A percentile compares a stretch with the other conserved stretches of the same genome.
Conservation (phyloP, 1,284 basidiomycete species). For the Trametes hirsuta region DNA sequence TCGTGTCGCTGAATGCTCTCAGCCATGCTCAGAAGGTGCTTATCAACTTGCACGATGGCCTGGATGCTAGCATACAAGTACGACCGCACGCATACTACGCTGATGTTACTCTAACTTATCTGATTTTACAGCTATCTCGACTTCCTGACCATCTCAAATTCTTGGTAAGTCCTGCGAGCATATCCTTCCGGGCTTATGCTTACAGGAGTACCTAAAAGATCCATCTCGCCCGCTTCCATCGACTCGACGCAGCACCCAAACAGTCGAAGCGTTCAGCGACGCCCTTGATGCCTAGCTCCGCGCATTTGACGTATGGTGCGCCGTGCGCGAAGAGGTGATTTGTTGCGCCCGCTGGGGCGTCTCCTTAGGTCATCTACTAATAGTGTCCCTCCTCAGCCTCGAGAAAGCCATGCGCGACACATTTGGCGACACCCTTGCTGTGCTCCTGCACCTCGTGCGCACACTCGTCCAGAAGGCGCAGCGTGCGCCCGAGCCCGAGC, state of each 20-base stretch:
- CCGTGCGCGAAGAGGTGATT: constrained; percentile 67
- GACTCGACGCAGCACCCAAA: constrained; percentile 47
- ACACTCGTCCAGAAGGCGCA: constrained; percentile 32
- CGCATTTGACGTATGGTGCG: constrained; percentile 70
- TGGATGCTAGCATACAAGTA: constrained; percentile 70
- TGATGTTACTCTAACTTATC: background rate
- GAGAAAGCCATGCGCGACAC: constrained; percentile 59
- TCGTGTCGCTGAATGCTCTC: constrained; percentile 4
- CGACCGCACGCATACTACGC: constrained; percentile 3
- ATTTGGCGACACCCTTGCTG: constrained; percentile 60
- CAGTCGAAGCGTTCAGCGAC: constrained; percentile 81
- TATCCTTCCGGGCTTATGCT: background rate
- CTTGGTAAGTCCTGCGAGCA: constrained; percentile 47
- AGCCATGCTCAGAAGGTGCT: constrained; percentile 65
- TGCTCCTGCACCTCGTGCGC: constrained; percentile 49
- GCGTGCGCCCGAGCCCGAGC: constrained; percentile 31
- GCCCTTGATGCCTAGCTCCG: constrained; percentile 65
- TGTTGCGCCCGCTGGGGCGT: constrained; percentile 54
- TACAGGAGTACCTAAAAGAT: constrained; percentile 41
- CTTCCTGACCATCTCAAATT: constrained; percentile 73
- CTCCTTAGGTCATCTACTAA: constrained; percentile 38
- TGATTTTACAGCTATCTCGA: constrained; percentile 47
- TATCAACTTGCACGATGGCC: constrained; percentile 62
- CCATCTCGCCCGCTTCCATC: constrained; percentile 19
- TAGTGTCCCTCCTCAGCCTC: constrained; percentile 71